Percentiles rank a stretch among this genome's conserved stretches.
These are phyloP conservation scores for Phaffomyces thermotolerans DNA, from an alignment of 805 yeast genomes.

Conservation along the genomic window DNA sequence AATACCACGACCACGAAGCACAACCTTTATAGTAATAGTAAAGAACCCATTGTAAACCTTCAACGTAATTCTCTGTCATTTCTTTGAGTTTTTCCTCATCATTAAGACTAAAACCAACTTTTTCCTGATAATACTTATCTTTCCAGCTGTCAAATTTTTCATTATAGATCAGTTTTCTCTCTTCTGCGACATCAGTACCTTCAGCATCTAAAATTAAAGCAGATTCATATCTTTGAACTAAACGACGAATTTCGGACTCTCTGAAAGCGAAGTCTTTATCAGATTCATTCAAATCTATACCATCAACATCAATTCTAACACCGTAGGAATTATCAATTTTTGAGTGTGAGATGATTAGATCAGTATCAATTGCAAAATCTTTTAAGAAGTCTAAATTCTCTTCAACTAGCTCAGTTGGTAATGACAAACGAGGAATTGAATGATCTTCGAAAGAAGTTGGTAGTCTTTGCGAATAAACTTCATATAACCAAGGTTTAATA, in stretches of 20 bases:
- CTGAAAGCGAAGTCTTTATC: slow-evolving; percentile 57
- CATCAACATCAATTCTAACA: slow-evolving; percentile 64
- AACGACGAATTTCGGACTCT: slow-evolving; percentile 41
- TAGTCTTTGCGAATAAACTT: slow-evolving; percentile 25
- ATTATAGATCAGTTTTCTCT: slow-evolving; percentile 58
- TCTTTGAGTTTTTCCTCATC: slow-evolving; percentile 55
- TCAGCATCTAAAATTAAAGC: slow-evolving; percentile 50
- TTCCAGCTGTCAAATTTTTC: slow-evolving; percentile 78
- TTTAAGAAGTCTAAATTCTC: slow-evolving; percentile 54
- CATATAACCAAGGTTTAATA: slow-evolving; percentile 41
- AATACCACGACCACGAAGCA: slow-evolving; percentile 96
- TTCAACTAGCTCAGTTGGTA: slow-evolving; percentile 35
- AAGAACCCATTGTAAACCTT: slow-evolving; percentile 96
- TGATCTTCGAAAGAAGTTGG: slow-evolving; percentile 23
- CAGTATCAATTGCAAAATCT: slow-evolving; percentile 57
- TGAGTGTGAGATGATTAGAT: slow-evolving; percentile 60
- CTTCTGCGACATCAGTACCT: slow-evolving; percentile 41
- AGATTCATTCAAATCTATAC: slow-evolving; percentile 59
- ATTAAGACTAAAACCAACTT: slow-evolving; percentile 56
- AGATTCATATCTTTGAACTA: slow-evolving; percentile 57
- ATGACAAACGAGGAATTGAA: slow-evolving; percentile 33
- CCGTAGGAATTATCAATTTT: slow-evolving; percentile 47
- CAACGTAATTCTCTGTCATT: slow-evolving; percentile 73
- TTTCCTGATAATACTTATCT: slow-evolving; percentile 75
- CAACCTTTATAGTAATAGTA: slow-evolving; percentile 85